phyloP scores from a whole-genome alignment of 2,329 filamentous ascomycete genomes.

The Colletotrichum phormii region DNA sequence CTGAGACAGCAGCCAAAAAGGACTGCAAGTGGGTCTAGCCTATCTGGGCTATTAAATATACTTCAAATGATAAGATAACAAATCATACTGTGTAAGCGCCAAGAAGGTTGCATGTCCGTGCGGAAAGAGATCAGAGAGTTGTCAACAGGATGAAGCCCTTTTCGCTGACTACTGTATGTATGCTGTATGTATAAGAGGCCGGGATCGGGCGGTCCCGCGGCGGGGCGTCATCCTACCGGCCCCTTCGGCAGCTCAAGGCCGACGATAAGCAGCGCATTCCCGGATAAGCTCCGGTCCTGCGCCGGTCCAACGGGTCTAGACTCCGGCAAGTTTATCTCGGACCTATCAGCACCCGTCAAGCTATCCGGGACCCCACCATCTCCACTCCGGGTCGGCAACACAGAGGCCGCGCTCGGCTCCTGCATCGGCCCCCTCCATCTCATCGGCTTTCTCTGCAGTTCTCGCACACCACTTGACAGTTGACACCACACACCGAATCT shows the following conservation, averaged over 20 bases:
- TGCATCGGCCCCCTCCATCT: conserved; percentile 3
- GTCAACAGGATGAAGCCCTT: too few species aligned
- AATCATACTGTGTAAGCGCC: too few species aligned
- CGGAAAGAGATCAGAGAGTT: too few species aligned
- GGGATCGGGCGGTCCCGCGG: conserved; percentile 28
- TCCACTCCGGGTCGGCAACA: conserved; percentile 22
- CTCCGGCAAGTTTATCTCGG: conserved; percentile 15
- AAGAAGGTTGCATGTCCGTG: too few species aligned
- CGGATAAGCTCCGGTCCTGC: conserved; percentile 17
- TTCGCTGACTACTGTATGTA: too few species aligned
- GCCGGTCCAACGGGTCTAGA: conserved; percentile 21
- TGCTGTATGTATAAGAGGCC: background rate
- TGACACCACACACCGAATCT: background rate
- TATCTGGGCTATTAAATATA: too few species aligned
- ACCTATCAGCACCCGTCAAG: conserved; percentile 1
- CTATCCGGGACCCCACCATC: conserved; percentile 4
- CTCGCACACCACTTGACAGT: background rate
- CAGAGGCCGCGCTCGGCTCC: conserved; percentile 32
- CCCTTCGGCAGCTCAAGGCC: background rate
- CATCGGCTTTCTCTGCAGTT: background rate
- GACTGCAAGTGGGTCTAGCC: too few species aligned
- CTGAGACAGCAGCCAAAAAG: too few species aligned
- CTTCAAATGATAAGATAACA: too few species aligned
- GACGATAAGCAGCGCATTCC: conserved; percentile 21
- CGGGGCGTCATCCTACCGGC: conserved; percentile 11